Evolutionary conservation across 768 basidiomycete genomes (phyloP).

Genomic region (Tricholomella constricta): DNA sequence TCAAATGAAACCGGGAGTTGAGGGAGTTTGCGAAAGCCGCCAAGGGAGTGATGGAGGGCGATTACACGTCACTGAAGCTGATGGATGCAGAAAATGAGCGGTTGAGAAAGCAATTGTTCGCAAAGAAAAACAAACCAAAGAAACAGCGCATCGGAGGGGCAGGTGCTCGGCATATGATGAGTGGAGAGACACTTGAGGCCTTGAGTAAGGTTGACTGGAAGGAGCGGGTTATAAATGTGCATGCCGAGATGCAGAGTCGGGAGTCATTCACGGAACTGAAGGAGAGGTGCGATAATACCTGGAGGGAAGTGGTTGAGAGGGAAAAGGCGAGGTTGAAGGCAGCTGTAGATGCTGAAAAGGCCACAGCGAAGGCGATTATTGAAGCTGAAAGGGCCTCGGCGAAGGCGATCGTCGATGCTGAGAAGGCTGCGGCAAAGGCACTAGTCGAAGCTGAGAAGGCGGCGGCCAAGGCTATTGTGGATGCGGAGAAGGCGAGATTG

Average conservation of each 20-base stretch:
- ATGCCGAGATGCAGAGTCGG: constrained; percentile 1
- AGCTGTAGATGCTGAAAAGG: constrained; percentile 6
- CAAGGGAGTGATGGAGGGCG: constrained; percentile 19
- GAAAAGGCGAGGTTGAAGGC: constrained; percentile 7
- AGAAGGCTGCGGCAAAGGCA: background rate
- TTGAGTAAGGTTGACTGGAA: constrained; percentile 10
- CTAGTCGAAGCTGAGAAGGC: background rate
- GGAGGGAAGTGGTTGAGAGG: background rate
- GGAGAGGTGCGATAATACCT: constrained; percentile 4
- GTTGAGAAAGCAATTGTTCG: constrained; percentile 21
- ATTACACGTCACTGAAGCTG: constrained; percentile 23
- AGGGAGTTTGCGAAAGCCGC: constrained; percentile 12
- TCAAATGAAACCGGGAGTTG: constrained; percentile 12
- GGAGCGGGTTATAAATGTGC: background rate
- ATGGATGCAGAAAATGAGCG: constrained; percentile 32
- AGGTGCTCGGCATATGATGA: constrained; percentile 24
- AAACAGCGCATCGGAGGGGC: constrained; percentile 12
- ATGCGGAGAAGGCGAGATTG: background rate
- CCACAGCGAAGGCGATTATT: background rate
- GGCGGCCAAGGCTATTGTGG: background rate
- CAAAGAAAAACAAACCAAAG: constrained; percentile 14
- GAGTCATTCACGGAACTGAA: constrained; percentile 7
- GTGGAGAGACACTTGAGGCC: constrained; percentile 14
- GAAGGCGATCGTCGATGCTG: constrained; percentile 2
- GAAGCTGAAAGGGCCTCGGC: background rate